A percentile compares a stretch with the other conserved stretches of the same genome.
phyloP scores from a whole-genome alignment of 2,329 filamentous ascomycete species.

The Ophiostoma montium region DNA sequence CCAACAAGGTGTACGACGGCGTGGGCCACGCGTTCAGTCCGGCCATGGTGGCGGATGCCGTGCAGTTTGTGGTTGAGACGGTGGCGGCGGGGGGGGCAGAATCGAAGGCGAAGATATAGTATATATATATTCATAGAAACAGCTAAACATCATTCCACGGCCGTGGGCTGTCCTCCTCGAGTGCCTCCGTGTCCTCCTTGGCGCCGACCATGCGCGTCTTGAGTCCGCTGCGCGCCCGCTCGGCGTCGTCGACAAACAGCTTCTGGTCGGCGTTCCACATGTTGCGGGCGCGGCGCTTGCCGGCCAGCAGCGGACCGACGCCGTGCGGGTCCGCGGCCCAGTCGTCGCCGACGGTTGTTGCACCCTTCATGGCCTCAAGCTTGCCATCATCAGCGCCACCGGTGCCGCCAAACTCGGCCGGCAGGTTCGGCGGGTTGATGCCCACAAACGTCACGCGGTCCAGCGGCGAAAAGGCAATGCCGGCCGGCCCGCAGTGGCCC shows the following conservation, averaged over 20 bases:
- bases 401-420: constrained; percentile 20
- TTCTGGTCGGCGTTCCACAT: constrained; percentile 31
- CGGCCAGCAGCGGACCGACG: constrained; percentile 26
- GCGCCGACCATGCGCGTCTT: constrained; percentile 18
- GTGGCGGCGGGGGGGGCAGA: constrained; percentile 18
- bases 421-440: constrained; percentile 42
- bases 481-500: constrained; percentile 40
- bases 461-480: constrained; percentile 38
- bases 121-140: neutral
- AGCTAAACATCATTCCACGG: constrained; percentile 23
- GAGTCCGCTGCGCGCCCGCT: constrained; percentile 24
- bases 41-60: constrained; percentile 52
- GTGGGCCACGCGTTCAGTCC: constrained; percentile 55
- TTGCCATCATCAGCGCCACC: constrained; percentile 17
- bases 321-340: constrained; percentile 42
- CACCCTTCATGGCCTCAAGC: constrained; percentile 27
- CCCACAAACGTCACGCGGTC: constrained; percentile 39
- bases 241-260: constrained; percentile 26
- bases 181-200: constrained; percentile 20
- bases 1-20: constrained; percentile 53
- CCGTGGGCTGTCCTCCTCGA: constrained; percentile 25
- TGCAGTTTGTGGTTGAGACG: constrained; percentile 44
- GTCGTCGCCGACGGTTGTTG: constrained; percentile 28
- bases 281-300: constrained; percentile 36
- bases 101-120: constrained; percentile 18